Conservation (phyloP, 352 stramenopile species). For the Phytophthora syringae region DNA sequence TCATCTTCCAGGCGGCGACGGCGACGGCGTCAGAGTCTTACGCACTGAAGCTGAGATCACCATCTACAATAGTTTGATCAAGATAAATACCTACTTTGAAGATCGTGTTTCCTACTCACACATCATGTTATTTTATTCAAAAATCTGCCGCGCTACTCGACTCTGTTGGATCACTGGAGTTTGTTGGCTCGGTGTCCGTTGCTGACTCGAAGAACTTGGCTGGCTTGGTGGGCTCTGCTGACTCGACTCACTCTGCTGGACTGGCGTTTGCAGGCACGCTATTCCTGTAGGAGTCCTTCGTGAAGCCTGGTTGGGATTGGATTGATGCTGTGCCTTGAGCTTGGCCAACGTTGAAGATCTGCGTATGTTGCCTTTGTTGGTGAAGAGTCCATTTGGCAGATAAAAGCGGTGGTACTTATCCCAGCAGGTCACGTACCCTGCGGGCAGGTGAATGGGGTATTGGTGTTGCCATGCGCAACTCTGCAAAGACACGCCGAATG, state of each 20-base stretch:
- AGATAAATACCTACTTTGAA: background rate
- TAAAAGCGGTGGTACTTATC: conserved; percentile 15
- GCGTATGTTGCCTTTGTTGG: conserved; percentile 3
- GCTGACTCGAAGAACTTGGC: background rate
- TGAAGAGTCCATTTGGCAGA: conserved; percentile 4
- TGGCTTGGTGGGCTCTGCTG: background rate
- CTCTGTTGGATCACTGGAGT: background rate
- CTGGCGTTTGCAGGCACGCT: background rate
- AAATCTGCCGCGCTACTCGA: background rate
- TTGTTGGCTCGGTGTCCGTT: background rate
- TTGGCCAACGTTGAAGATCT: background rate
- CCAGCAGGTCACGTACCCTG: conserved; percentile 13
- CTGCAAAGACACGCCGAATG: conserved; percentile 3
- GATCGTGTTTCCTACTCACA: background rate
- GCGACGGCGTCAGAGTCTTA: no score
- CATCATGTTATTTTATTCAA: background rate
- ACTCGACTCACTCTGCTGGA: background rate
- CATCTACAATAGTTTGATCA: background rate
- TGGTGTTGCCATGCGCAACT: background rate
- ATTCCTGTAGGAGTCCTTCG: background rate
- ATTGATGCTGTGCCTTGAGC: background rate
- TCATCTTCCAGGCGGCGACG: no score
- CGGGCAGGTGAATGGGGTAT: background rate
- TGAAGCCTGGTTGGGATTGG: background rate
- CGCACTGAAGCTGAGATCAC: background rate